Evolutionary conservation across 371 early-diverging fungal genomes (phyloP), one percentile per base, ranked within the genome.

Genomic region (Syncephalastrum contaminatum): DNA sequence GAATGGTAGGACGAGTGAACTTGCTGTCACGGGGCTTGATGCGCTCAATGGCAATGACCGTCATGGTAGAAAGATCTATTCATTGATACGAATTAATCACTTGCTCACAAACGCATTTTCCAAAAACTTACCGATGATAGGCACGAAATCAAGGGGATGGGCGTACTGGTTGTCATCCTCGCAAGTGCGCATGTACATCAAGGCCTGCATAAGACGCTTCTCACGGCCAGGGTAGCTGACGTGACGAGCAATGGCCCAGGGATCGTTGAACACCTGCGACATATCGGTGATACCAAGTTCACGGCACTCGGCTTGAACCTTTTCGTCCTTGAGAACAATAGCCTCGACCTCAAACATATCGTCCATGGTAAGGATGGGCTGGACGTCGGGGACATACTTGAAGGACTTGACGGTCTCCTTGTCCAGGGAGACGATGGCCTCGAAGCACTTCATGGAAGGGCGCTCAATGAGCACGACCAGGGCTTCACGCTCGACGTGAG

Each of bases 81-180:
- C 42, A 13, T 20, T 36, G 43, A 43, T 19, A 47, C 13, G 45
- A 54, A 47, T 45, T 24, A 19, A 57, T 13, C 15, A 42, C 16
- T 49, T 20, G 13, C 40, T 21, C 13, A 20, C n/a, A 48, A 19
- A 15, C 42, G 36, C 40, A 48, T 45, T 41, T 56, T 20, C 47
- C 46, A 36, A 8, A 0, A 18, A 51, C 59, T 63, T 64, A 75
- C 78, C 80, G 54, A 79, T 53, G 52, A 79, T 72, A 30, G 80
- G 80, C 53, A 79, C 70, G 47, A 79, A 79, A 54, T 79, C 80
- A 54, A 79, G 54, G 48, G 80, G 80, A 64, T 79, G 80, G 25
- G 76, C 80, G 56, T 79, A 79, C 44, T 79, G 80, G 45, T 79
- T 79, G 30, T 79, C 80, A 27, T 79, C 74, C 46, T 79, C 76